Percentiles rank a stretch among this genome's conserved stretches.
Conservation (phyloP, 257 asterid genomes). For the Buddleja alternifolia region DNA sequence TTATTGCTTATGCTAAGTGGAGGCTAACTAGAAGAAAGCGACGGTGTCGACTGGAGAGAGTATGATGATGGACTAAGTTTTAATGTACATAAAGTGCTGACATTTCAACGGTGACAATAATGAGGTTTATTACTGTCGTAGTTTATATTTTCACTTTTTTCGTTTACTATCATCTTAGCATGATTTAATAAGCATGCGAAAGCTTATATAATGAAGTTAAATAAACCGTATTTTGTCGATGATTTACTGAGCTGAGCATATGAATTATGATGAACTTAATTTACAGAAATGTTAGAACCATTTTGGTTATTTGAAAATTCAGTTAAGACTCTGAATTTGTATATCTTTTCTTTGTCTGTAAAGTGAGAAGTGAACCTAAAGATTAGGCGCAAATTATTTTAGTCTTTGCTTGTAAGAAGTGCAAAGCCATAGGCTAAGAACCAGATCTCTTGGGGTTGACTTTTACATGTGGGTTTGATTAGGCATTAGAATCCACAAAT, state of each 20-base stretch:
- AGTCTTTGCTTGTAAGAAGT: slow-evolving; percentile 9
- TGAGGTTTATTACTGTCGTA: too few species aligned
- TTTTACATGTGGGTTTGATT: neutral
- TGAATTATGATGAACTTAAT: too few species aligned
- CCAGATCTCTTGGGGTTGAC: slow-evolving; percentile 1
- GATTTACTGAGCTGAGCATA: neutral
- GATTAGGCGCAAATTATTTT: neutral
- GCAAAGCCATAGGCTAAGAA: slow-evolving; percentile 2
- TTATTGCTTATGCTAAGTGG: slow-evolving; percentile 20
- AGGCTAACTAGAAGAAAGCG: slow-evolving; percentile 26
- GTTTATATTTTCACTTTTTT: too few species aligned
- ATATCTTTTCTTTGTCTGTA: too few species aligned
- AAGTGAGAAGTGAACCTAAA: slow-evolving; percentile 11
- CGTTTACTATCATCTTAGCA: slow-evolving; percentile 10
- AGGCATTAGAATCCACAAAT: neutral
- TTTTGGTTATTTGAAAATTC: too few species aligned
- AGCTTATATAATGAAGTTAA: slow-evolving; percentile 5
- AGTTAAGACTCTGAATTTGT: too few species aligned
- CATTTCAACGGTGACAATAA: slow-evolving; percentile 12
- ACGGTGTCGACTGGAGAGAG: slow-evolving; percentile 3
- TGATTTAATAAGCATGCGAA: neutral
- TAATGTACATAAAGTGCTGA: slow-evolving; percentile 33
- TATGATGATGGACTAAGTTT: slow-evolving; percentile 33
- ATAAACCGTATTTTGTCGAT: slow-evolving; percentile 7
- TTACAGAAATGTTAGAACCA: too few species aligned